Base-by-base conservation (phyloP, 495 filamentous ascomycete species). In the Melanomma pulvis-pyrius region DNA sequence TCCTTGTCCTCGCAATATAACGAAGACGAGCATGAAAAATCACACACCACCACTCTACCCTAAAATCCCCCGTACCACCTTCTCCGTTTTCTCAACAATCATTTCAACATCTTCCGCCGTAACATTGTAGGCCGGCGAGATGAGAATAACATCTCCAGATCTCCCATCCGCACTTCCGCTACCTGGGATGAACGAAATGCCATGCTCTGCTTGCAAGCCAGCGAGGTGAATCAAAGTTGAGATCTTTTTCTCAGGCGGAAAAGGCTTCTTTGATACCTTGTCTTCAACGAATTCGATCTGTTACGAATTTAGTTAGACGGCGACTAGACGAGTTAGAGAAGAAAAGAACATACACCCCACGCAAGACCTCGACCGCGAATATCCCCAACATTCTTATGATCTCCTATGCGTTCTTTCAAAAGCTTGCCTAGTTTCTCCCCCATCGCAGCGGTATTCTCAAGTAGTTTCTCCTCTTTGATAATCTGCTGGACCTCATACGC, bases 41-140 rank as follows among this genome's bases (percentile, higher is more conserved):
- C n/a, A n/a, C n/a, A n/a, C n/a, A n/a, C n/a, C n/a, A n/a, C n/a
- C 6, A 36, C 32, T 44, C 39, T 44, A 44, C n/a, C 39, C 39
- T 15, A 44, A 44, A 3, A 44, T 15, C 39, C n/a, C 39, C 4
- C 39, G 39, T 21, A 79, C 63, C 8, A 74, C 75, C 24, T 28
- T 49, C 15, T 39, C 64, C 13, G 73, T 73, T 12, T 24, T 54
- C 41, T 75, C 70, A 15, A 75, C 77, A 32, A 78, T 67, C 6
- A 54, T 19, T 2, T 59, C 39, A 44, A 79, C 70, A 22, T 78
- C 76, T 15, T 56, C 58, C 52, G 66, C 65, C 13, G 71, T 75
- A 32, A 90, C 79, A 60, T 83, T 92, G 75, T 89, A 96, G 1
- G 91, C 82, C 4, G 92, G 92, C 22, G 89, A 83, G 59, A 96